Percentiles rank a stretch among this genome's conserved stretches.
These are phyloP conservation scores for Populus tomentosa DNA, from an alignment of 441 rosid genomes.

Conservation along the genomic window DNA sequence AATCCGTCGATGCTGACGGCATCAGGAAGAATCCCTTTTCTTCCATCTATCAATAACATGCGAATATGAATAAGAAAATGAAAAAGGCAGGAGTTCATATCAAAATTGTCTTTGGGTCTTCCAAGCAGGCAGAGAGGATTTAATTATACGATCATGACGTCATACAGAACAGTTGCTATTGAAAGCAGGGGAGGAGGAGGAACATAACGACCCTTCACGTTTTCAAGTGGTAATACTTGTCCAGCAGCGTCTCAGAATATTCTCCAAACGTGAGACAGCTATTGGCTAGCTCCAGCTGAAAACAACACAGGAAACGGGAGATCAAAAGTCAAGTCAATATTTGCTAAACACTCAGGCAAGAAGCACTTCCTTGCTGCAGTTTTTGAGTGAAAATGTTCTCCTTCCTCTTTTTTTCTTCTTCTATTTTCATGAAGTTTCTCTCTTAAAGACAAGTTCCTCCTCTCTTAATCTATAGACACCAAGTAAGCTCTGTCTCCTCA, in stretches of 20 bases:
- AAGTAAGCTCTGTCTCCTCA: background rate
- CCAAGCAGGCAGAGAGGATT: background rate
- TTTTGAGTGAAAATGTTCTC: too few species aligned
- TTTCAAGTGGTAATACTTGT: slow-evolving; percentile 72
- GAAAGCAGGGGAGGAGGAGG: background rate
- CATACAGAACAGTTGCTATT: background rate
- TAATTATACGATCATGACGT: background rate
- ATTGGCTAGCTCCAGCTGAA: slow-evolving; percentile 52
- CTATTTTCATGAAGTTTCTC: too few species aligned
- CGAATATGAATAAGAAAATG: background rate
- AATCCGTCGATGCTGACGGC: background rate
- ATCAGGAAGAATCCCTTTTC: too few species aligned
- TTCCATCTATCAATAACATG: background rate
- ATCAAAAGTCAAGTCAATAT: background rate
- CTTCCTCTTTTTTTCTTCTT: too few species aligned
- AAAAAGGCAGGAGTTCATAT: too few species aligned
- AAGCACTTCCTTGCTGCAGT: background rate
- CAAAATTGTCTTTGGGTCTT: background rate
- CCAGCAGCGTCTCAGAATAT: slow-evolving; percentile 70
- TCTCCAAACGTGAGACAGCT: slow-evolving; percentile 70
- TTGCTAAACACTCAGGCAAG: background rate
- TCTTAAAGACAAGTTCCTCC: background rate
- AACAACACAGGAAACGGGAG: slow-evolving; percentile 9
- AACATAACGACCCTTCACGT: slow-evolving; percentile 12
- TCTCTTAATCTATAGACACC: background rate